Conservation (phyloP, 306 rosid genomes). For the Cucumis hystrix region DNA sequence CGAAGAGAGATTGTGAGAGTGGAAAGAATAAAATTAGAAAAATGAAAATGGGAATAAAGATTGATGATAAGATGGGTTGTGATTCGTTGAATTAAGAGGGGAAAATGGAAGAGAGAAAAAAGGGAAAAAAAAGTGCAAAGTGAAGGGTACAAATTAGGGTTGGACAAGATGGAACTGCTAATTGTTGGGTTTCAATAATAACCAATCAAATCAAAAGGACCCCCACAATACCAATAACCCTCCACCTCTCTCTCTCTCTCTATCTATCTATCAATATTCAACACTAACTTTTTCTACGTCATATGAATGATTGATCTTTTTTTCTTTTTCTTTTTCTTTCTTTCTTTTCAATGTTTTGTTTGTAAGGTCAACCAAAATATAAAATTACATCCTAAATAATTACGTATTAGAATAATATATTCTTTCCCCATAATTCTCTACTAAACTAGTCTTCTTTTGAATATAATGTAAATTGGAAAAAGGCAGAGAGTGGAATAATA, state of each 20-base stretch:
- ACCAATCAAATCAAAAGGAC: slow-evolving; percentile 8
- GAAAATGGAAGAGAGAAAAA: not conserved
- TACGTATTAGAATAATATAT: not conserved
- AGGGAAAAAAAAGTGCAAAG: not conserved
- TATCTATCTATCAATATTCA: not conserved
- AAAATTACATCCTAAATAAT: not conserved
- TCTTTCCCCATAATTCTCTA: too few relatives aligned
- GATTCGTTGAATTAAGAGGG: not conserved
- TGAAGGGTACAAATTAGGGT: not conserved
- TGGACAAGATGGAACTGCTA: slow-evolving; percentile 12
- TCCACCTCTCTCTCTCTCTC: too few relatives aligned
- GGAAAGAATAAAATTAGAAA: not conserved
- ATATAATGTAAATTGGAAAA: too few relatives aligned
- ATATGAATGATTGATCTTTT: slow-evolving; percentile 3
- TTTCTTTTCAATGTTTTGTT: not conserved
- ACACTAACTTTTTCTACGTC: not conserved
- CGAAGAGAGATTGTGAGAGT: too few relatives aligned
- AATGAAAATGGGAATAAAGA: not conserved
- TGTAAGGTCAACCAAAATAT: not conserved
- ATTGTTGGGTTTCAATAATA: slow-evolving; percentile 3
- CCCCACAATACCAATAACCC: not conserved
- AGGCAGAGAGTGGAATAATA: too few relatives aligned
- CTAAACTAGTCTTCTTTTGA: too few relatives aligned
- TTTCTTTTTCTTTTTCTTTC: not conserved
- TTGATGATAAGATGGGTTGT: not conserved